Evolutionary conservation across 179 eudicot species (phyloP), one percentile per base, ranked within the genome.

Genomic region (Monotropa hypopitys): DNA sequence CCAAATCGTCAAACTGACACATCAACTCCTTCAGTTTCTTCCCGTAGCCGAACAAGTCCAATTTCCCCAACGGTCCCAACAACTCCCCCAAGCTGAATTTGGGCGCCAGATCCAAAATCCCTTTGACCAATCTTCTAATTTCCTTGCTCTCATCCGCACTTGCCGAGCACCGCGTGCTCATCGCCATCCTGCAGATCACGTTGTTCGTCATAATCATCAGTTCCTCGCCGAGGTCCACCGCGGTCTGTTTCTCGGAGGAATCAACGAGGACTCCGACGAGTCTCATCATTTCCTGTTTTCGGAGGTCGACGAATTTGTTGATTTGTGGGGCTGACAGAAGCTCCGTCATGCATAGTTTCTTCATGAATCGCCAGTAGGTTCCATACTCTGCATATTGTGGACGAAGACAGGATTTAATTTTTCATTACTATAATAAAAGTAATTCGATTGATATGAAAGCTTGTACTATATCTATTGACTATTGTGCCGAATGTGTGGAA

Each of bases 331-430:
- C 63, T 51, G 75, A 81, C 12, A 85, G 80, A 42, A 85, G 80
- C 75, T 85, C 82, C 16, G 73, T 75, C 76, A 85, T 82, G 69
- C 85, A 81, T 28, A 85, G 71, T 16, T 79, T 81, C 81, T 81
- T 85, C 81, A 83, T 74, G 77, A 85, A 85, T 4, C 78, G 75
- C 88, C 86, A 85, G 59, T 76, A 81, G 7, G 76, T 54, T 11
- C 86, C 86, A 20, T 81, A 85, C 5, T 79, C 82, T 2, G 78
- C 71, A 23, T n/a, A n/a, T 57, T 11, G 4, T 2, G 63, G 32
- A 57, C 30, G 10, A 57, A 57, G 63, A 57, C 33, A 23, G 0
- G n/a, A n/a, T n/a, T n/a, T 4, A 7, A 46, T 7, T 21, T 54
- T 54, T n/a, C 8, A 54, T 21, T 54, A 38, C 40, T 38, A 38